Percentiles rank a stretch among this genome's conserved stretches.
Conservation (phyloP, 164 flowering plant species). For the Malania oleifera region DNA sequence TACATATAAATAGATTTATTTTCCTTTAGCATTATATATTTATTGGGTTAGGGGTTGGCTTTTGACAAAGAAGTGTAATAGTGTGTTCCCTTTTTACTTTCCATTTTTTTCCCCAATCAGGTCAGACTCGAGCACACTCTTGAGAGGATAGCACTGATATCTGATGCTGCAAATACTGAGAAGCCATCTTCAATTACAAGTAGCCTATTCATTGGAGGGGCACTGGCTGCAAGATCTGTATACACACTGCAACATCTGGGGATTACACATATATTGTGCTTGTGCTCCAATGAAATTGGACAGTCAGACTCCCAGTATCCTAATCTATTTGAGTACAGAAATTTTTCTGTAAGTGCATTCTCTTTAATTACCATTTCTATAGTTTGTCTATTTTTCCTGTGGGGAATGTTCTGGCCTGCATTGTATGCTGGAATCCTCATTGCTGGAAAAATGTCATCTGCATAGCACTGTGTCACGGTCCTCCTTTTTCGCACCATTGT, state of each 20-base stretch:
- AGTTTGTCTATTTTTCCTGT: neutral
- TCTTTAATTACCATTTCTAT: neutral
- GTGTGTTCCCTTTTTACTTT: too few relatives aligned
- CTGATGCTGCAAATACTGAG: conserved; percentile 94
- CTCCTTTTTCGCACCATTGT: too few relatives aligned
- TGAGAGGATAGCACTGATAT: conserved; percentile 84
- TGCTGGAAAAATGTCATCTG: too few relatives aligned
- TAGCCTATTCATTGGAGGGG: conserved; percentile 82
- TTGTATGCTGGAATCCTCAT: neutral
- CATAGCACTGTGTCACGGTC: too few relatives aligned
- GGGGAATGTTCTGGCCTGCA: too few relatives aligned
- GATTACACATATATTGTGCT: conserved; percentile 85
- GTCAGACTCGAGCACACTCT: conserved; percentile 97
- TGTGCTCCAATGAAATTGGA: conserved; percentile 96
- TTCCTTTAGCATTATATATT: too few relatives aligned
- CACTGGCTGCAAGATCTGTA: conserved; percentile 88
- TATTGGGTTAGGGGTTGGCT: neutral
- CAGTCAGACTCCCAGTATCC: conserved; percentile 93
- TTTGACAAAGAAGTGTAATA: too few relatives aligned
- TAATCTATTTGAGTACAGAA: conserved; percentile 72
- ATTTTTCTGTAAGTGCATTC: conserved; percentile 70
- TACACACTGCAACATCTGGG: conserved; percentile 82
- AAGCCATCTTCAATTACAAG: conserved; percentile 60
- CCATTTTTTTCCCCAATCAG: conserved; percentile 26
- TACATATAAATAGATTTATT: too few relatives aligned